phyloP scores from a whole-genome alignment of 495 filamentous ascomycete species.

The Hyaloscypha bicolor region DNA sequence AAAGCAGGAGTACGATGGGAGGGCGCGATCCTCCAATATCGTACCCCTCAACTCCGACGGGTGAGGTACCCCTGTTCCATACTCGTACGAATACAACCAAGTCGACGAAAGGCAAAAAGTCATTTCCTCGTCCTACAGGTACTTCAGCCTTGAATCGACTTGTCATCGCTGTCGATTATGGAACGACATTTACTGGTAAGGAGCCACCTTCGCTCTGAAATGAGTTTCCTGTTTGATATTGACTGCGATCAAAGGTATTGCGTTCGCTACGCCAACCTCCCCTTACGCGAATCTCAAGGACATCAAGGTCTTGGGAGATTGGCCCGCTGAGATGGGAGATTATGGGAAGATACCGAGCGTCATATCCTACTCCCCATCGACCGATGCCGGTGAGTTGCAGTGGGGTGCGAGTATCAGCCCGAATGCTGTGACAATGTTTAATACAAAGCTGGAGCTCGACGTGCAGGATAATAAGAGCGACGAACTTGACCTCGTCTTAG shows the following conservation, averaged over 20 bases:
- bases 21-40: too few relatives aligned
- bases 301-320: slow-evolving; percentile 14
- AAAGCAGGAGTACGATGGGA: too few relatives aligned
- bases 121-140: not conserved
- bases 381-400: not conserved
- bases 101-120: not conserved
- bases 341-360: slow-evolving; percentile 15
- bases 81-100: too few relatives aligned
- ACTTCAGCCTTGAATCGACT: slow-evolving; percentile 7
- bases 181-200: slow-evolving; percentile 18
- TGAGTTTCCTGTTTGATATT: not conserved
- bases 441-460: slow-evolving; percentile 19
- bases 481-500: slow-evolving; percentile 15
- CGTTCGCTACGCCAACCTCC: slow-evolving; percentile 2
- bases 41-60: too few relatives aligned
- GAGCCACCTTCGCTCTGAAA: not conserved
- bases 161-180: slow-evolving; percentile 17
- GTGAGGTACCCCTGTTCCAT: too few relatives aligned
- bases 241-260: slow-evolving; percentile 11
- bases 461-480: slow-evolving; percentile 7
- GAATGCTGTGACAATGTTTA: slow-evolving; percentile 14
- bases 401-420: slow-evolving; percentile 14
- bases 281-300: slow-evolving; percentile 5
- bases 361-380: slow-evolving; percentile 12
- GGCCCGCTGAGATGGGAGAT: slow-evolving; percentile 2